Percentiles rank a stretch among this genome's conserved stretches.
Evolutionary conservation across 2,329 filamentous ascomycete genomes (phyloP).

Genomic region (Colletotrichum cordylinicola): DNA sequence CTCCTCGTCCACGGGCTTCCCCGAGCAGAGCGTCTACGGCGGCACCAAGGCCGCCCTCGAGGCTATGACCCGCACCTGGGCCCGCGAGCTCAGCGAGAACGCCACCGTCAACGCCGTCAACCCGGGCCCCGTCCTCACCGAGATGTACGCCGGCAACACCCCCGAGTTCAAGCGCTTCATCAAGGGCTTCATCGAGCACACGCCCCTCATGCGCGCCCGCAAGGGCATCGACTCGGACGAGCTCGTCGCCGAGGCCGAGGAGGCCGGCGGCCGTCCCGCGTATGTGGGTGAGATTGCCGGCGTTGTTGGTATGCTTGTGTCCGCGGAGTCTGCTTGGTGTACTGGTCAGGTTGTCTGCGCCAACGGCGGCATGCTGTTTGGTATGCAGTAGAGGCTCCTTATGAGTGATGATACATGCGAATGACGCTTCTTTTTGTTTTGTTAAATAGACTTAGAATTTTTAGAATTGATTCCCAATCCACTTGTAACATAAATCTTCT

Average conservation of each 20-base stretch:
- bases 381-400: conserved; percentile 30
- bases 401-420: neutral
- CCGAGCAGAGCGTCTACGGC: conserved; percentile 62
- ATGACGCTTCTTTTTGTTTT: neutral
- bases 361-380: conserved; percentile 72
- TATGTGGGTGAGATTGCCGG: conserved; percentile 77
- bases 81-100: conserved; percentile 58
- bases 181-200: conserved; percentile 48
- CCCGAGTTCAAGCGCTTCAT: conserved; percentile 48
- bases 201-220: conserved; percentile 69
- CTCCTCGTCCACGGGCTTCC: conserved; percentile 57
- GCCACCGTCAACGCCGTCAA: conserved; percentile 64
- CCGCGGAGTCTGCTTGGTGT: conserved; percentile 74
- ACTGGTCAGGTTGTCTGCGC: conserved; percentile 82
- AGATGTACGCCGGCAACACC: conserved; percentile 54
- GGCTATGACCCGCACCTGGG: conserved; percentile 65
- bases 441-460: conserved; percentile 3
- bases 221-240: conserved; percentile 66
- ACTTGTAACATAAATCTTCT: neutral
- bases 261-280: conserved; percentile 63
- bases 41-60: conserved; percentile 64
- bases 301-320: conserved; percentile 78
- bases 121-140: conserved; percentile 60
- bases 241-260: conserved; percentile 63
- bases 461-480: conserved; percentile 2